A percentile compares a stretch with the other conserved stretches of the same genome.
Conservation (phyloP, 208 protist genomes). For the Trypanosoma boissoni region DNA sequence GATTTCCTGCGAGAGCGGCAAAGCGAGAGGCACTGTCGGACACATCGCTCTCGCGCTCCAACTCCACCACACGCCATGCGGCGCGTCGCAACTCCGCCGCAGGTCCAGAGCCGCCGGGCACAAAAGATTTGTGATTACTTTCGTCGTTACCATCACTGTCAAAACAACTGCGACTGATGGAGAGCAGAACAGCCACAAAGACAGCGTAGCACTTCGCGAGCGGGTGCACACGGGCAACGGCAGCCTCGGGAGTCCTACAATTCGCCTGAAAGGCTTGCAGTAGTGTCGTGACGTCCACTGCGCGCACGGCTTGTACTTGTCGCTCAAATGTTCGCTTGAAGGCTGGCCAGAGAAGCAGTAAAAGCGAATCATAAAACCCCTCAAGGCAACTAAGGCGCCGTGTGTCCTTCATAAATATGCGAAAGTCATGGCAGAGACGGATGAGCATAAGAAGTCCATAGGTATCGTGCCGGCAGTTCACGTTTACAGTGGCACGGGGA, state of each 20-base stretch:
- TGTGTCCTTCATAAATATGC: conserved; percentile 63
- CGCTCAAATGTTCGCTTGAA: conserved; percentile 71
- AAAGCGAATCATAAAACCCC: conserved; percentile 76
- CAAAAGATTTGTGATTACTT: neutral
- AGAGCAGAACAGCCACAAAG: conserved; percentile 31
- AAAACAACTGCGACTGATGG: conserved; percentile 31
- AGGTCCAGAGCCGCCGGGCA: neutral
- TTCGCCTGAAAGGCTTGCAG: neutral
- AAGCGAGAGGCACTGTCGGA: conserved; percentile 63
- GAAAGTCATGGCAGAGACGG: conserved; percentile 75
- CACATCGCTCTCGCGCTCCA: conserved; percentile 52
- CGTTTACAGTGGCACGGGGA: conserved; percentile 45
- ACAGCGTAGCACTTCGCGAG: conserved; percentile 35
- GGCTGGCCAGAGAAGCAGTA: conserved; percentile 72
- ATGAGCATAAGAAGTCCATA: conserved; percentile 81
- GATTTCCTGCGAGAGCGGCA: conserved; percentile 50
- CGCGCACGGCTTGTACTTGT: conserved; percentile 62
- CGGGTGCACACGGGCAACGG: conserved; percentile 49
- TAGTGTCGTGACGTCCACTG: conserved; percentile 18
- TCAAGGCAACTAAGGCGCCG: conserved; percentile 72
- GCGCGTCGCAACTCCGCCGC: conserved; percentile 32
- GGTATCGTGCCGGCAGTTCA: conserved; percentile 50
- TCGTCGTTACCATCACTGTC: neutral
- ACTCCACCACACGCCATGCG: conserved; percentile 51
- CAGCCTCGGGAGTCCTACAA: neutral